Base-by-base conservation (phyloP, 1,284 basidiomycete species). In the Trichosporon ovoides region DNA sequence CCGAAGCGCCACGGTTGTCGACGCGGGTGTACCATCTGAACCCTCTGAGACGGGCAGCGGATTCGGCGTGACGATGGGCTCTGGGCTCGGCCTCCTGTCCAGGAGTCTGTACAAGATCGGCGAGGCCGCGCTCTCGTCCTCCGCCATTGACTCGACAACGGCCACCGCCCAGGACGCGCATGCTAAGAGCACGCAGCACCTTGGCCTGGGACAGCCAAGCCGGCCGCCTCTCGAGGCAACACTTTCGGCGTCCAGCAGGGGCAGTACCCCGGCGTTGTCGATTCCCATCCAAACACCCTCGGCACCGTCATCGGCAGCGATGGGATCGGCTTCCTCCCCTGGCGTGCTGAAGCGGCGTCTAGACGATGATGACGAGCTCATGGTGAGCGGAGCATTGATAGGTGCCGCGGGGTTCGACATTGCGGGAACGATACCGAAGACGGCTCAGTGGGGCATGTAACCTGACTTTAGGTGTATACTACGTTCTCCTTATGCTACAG, bases 1-100 rank as follows among this genome's bases (percentile, higher is more conserved):
- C 60, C 87, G 86, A 61, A 88, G 89, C 1, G 88, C 88, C 0
- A 93, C 88, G 74, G 77, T 85, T 19, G 16, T 52, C 13, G 67
- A 66, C 14, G 56, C 61, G 43, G 22, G 28, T 9, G 5, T 9
- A 9, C 28, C 9, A 9, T 9, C 28, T 31, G 28, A 28, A 16
- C 12, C 35, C 13, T 7, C 43, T 7, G 43, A 48, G 16, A 10
- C 22, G 5, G 28, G 5, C 9, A n/a, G 35, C 35, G 35, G 35
- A n/a, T 37, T 37, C 5, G 35, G 24, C 7, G 22, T n/a, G 37
- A 18, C 24, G 22, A 16, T 48, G 16, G 24, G 43, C 14, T 48
- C 43, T n/a, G 24, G 43, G 10, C 11, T 48, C 7, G 24, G 43
- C 43, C n/a, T 48, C 13, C 14, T 48, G 7, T 48, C 43, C 3